phyloP scores from a whole-genome alignment of 257 asterid genomes.

The Plantago ovata region DNA sequence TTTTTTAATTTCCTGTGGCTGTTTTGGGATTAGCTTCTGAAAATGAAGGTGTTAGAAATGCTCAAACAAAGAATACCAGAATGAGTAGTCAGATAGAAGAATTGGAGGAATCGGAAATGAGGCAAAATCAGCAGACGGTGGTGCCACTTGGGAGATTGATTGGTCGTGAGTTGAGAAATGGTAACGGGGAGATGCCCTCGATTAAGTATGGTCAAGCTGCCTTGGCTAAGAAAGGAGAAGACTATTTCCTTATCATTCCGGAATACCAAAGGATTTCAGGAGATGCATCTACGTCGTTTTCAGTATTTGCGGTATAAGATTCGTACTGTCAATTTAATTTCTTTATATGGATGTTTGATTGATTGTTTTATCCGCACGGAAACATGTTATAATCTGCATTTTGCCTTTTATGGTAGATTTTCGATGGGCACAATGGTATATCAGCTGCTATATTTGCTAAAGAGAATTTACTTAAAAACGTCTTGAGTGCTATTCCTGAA shows the following conservation, averaged over 20 bases:
- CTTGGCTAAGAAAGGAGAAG: conserved; percentile 91
- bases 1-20: conserved; percentile 2
- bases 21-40: conserved; percentile 29
- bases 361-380: neutral
- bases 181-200: conserved; percentile 68
- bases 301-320: conserved; percentile 72
- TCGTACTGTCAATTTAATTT: neutral
- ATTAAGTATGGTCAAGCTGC: conserved; percentile 78
- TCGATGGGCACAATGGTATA: conserved; percentile 96
- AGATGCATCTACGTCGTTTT: conserved; percentile 56
- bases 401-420: conserved; percentile 44
- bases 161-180: conserved; percentile 75
- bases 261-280: conserved; percentile 72
- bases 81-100: too few species aligned
- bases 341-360: conserved; percentile 11
- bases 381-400: conserved; percentile 12
- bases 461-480: conserved; percentile 82
- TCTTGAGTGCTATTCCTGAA: conserved; percentile 82
- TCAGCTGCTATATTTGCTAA: conserved; percentile 97
- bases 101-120: conserved; percentile 52
- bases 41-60: conserved; percentile 39
- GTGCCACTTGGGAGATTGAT: conserved; percentile 79
- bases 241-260: conserved; percentile 60
- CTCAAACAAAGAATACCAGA: conserved; percentile 31
- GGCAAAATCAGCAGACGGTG: conserved; percentile 67